Base-by-base conservation (phyloP, 2,329 filamentous ascomycete species). In the Monosporascus sp. region DNA sequence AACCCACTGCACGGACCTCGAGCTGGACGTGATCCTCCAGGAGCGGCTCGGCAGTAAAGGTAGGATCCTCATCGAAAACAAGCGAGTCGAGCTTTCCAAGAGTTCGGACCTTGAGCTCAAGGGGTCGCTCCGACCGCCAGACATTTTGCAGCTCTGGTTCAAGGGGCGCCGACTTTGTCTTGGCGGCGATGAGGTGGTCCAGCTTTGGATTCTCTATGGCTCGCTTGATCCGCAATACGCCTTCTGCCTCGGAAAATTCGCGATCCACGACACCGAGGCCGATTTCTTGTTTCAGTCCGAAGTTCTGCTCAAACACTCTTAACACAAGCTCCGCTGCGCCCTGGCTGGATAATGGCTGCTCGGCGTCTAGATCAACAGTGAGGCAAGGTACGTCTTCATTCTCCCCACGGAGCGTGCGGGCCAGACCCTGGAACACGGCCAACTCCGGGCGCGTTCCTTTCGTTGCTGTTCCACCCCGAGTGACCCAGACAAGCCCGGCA, bases 21-120 rank as follows among this genome's bases (percentile, higher is more conserved):
- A 68, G 59, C 52, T 67, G 65, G 11, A 68, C 60, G 72, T 65
- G 63, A 62, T 74, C 52, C 69, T 65, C 2, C 55, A 63, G 25
- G 63, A 73, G 25, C 55, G 66, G 5, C 60, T 54, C 38, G 69
- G 71, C 59, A 11, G 31, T 37, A 5, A 41, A 54, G 1, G 45
- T 31, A 39, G 65, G 59, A 25, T 67, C 63, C 37, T 39, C 37
- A 17, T 39, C 37, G 15, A 39, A 39, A 39, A 39, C 37, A 39
- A 39, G 37, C 14, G 37, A 39, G 37, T 39, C 37, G 7, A 39
- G 37, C 14, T 39, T 39, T 39, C 37, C 37, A 5, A 17, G 6
- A 39, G 37, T 39, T 39, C 37, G 37, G 15, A 39, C n/a, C 37
- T 17, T 39, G 5, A 39, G 6, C 37, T 39, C 5, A 17, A 39